Percentiles rank a stretch among this genome's conserved stretches.
Evolutionary conservation across 164 flowering plant genomes (phyloP).

Genomic region (Dillenia turbinata): DNA sequence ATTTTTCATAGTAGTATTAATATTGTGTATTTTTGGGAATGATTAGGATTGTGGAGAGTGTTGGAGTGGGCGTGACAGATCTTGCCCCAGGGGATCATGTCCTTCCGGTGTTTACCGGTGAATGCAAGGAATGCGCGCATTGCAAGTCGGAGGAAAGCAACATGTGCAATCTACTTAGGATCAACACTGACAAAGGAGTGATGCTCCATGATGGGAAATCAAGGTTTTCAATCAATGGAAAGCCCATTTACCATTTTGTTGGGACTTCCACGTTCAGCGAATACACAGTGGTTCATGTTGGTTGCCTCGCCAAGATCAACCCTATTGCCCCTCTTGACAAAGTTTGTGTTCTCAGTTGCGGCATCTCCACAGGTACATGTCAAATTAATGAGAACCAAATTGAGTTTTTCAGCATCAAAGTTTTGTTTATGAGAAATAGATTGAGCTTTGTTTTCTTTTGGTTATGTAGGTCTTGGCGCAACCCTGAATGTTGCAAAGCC

Average conservation of each 20-base stretch:
- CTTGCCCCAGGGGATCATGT: constrained; percentile 54
- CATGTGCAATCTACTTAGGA: constrained; percentile 62
- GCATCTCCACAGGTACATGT: constrained; percentile 52
- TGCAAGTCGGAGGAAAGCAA: constrained; percentile 70
- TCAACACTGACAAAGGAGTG: constrained; percentile 57
- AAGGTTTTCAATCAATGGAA: constrained; percentile 50
- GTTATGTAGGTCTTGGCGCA: constrained; percentile 43
- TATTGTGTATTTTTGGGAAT: no score
- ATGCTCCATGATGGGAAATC: constrained; percentile 53
- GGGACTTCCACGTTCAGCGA: constrained; percentile 78
- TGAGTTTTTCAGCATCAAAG: neutral
- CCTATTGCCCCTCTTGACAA: constrained; percentile 50
- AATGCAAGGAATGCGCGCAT: constrained; percentile 53
- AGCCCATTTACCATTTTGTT: constrained; percentile 56
- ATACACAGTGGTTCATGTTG: constrained; percentile 63
- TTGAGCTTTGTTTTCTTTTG: constrained; percentile 1
- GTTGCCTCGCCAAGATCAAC: constrained; percentile 67
- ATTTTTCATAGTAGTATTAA: no score
- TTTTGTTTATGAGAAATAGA: neutral
- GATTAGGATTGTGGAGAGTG: constrained; percentile 47
- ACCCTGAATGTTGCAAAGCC: constrained; percentile 66
- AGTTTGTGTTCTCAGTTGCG: constrained; percentile 66
- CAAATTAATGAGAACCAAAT: neutral
- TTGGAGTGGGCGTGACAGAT: constrained; percentile 62
- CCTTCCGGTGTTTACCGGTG: constrained; percentile 67